Conservation (phyloP, 1,139 yeast genomes). For the Waltiozyma sp. region DNA sequence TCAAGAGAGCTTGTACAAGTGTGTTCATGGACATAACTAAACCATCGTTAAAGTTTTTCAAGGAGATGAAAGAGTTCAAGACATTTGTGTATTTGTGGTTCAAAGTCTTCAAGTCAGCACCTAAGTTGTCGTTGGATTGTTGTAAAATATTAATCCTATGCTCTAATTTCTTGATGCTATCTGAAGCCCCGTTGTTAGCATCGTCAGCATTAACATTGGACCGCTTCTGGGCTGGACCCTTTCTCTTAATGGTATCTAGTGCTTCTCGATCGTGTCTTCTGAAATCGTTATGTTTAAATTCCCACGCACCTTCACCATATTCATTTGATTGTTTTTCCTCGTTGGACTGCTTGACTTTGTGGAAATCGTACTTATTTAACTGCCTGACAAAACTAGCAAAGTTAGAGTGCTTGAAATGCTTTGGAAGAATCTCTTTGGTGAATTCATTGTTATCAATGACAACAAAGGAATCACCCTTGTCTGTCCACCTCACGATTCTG, state of each 20-base stretch:
- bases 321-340: constrained; percentile 40
- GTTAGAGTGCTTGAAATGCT: constrained; percentile 87
- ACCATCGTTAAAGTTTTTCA: constrained; percentile 47
- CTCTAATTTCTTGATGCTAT: constrained; percentile 23
- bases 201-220: constrained; percentile 3
- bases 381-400: constrained; percentile 93
- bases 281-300: constrained; percentile 86
- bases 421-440: constrained; percentile 75
- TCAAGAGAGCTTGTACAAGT: constrained; percentile 37
- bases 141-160: constrained; percentile 33
- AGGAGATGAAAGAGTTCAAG: constrained; percentile 45
- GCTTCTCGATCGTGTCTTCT: constrained; percentile 58
- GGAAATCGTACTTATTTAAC: constrained; percentile 92
- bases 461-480: constrained; percentile 72
- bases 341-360: constrained; percentile 52
- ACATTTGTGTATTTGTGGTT: constrained; percentile 54
- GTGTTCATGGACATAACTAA: constrained; percentile 39
- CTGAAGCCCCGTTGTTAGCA: no score
- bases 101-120: constrained; percentile 34
- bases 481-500: constrained; percentile 76
- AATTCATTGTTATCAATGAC: constrained; percentile 85
- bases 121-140: constrained; percentile 31
- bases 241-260: constrained; percentile 69
- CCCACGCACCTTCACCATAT: constrained; percentile 86
- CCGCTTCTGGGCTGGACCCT: constrained; percentile 56